phyloP scores from a whole-genome alignment of 208 protist genomes.

The Leishmania arabica region DNA sequence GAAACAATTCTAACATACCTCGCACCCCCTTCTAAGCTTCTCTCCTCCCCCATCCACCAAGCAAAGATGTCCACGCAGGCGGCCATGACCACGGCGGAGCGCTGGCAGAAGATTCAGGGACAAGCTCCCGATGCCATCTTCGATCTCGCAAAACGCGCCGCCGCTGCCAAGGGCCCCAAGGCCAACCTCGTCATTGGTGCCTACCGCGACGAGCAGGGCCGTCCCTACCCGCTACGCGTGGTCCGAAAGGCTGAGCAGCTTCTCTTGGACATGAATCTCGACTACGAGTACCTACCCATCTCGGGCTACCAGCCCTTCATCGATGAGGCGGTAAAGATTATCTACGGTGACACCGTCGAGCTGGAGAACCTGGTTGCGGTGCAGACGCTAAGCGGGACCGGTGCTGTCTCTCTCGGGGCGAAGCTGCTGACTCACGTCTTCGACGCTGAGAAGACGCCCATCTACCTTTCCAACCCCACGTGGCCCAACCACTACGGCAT shows the following conservation, averaged over 20 bases:
- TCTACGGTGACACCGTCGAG: conserved; percentile 85
- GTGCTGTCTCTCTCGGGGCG: conserved; percentile 75
- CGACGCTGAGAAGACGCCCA: conserved; percentile 33
- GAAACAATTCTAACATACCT: not conserved
- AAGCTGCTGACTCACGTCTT: conserved; percentile 54
- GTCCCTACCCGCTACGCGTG: conserved; percentile 92
- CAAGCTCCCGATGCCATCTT: conserved; percentile 66
- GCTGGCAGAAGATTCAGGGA: conserved; percentile 32
- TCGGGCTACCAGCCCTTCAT: conserved; percentile 88
- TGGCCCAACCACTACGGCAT: conserved; percentile 89
- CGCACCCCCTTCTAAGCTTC: not conserved
- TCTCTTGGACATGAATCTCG: conserved; percentile 62
- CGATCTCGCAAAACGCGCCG: conserved; percentile 35
- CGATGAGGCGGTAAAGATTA: conserved; percentile 70
- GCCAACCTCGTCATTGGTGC: conserved; percentile 98
- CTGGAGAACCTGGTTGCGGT: conserved; percentile 64
- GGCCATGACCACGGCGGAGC: conserved; percentile 11
- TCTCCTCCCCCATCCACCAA: not conserved
- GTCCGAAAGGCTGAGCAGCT: conserved; percentile 90
- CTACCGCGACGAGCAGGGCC: conserved; percentile 96
- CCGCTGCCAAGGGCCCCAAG: conserved; percentile 80
- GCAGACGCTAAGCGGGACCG: conserved; percentile 92
- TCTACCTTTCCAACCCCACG: conserved; percentile 88
- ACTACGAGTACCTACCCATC: conserved; percentile 99
- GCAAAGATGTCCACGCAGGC: conserved; percentile 11